Evolutionary conservation across 805 yeast genomes (phyloP).

Genomic region (Candida oleophila): DNA sequence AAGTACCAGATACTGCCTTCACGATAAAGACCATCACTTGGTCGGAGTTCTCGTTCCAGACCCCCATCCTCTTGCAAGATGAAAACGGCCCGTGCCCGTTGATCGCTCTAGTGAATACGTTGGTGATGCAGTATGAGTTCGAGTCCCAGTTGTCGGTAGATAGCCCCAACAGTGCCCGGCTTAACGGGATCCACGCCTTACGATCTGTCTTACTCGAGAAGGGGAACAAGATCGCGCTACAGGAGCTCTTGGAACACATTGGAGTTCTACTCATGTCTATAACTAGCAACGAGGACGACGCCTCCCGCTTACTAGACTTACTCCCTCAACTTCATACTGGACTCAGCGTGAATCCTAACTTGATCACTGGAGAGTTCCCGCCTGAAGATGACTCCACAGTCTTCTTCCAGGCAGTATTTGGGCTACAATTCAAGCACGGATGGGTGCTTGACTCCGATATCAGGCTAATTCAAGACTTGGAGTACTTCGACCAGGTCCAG

Average conservation of each 20-base stretch:
- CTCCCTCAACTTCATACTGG: constrained; percentile 72
- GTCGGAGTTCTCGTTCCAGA: constrained; percentile 35
- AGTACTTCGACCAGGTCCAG: constrained; percentile 56
- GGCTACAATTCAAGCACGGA: constrained; percentile 72
- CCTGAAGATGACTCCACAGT: constrained; percentile 50
- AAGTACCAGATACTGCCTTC: constrained; percentile 2
- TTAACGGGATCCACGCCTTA: constrained; percentile 16
- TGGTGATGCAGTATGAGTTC: constrained; percentile 51
- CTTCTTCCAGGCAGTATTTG: constrained; percentile 54
- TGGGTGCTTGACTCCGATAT: constrained; percentile 45
- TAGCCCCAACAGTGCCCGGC: not conserved
- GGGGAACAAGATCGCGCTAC: constrained; percentile 21
- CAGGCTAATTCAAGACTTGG: constrained; percentile 18
- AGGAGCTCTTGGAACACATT: constrained; percentile 46
- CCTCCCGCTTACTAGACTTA: constrained; percentile 42
- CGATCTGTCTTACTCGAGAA: constrained; percentile 12
- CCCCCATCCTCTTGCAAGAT: constrained; percentile 72
- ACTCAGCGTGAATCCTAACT: constrained; percentile 66
- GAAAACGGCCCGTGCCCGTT: constrained; percentile 88
- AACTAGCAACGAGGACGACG: constrained; percentile 22
- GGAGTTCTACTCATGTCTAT: constrained; percentile 42
- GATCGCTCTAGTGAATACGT: constrained; percentile 70
- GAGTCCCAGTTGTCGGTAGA: constrained; percentile 9
- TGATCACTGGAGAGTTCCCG: constrained; percentile 51
- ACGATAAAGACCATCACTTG: constrained; percentile 20